A percentile compares a stretch with the other conserved stretches of the same genome.
These are phyloP conservation scores for Sporothrix curviconia DNA, from an alignment of 2,329 filamentous ascomycete species.

Conservation along the genomic window DNA sequence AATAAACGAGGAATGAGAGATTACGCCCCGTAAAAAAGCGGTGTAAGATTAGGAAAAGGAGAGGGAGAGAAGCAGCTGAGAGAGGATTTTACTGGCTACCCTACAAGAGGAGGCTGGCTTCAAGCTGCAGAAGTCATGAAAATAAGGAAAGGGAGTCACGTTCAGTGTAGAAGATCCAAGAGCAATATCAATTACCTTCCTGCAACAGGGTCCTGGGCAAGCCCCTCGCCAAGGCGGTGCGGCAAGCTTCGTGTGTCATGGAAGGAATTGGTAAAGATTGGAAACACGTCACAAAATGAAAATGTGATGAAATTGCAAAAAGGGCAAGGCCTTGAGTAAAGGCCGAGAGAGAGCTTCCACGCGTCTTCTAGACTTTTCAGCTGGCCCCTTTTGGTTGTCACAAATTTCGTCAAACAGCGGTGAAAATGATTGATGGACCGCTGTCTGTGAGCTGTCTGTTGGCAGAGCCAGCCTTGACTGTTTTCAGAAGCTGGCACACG, in stretches of 20 bases:
- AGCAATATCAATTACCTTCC: too few relatives aligned
- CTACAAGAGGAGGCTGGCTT: not conserved
- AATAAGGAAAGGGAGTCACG: not conserved
- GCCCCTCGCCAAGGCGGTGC: too few relatives aligned
- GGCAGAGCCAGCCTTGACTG: not conserved
- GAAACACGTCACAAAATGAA: constrained; percentile 4
- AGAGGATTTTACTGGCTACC: not conserved
- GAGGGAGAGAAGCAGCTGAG: not conserved
- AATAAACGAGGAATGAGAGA: not conserved
- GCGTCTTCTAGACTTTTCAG: constrained; percentile 9
- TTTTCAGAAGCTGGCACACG: too few relatives aligned
- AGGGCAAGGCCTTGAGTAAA: too few relatives aligned
- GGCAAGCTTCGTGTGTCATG: not conserved
- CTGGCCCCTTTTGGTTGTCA: not conserved
- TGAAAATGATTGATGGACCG: too few relatives aligned
- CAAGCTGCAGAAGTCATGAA: not conserved
- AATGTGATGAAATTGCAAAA: constrained; percentile 3
- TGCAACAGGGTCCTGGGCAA: too few relatives aligned
- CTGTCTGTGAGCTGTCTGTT: too few relatives aligned
- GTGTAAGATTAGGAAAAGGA: not conserved
- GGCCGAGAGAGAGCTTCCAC: not conserved
- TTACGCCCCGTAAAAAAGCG: not conserved
- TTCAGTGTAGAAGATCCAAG: not conserved
- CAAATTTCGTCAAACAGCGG: not conserved
- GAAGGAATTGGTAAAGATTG: constrained; percentile 2